Percentiles rank a stretch among this genome's conserved stretches.
Evolutionary conservation across 352 stramenopile genomes (phyloP).

Genomic region (Lagenidium giganteum): DNA sequence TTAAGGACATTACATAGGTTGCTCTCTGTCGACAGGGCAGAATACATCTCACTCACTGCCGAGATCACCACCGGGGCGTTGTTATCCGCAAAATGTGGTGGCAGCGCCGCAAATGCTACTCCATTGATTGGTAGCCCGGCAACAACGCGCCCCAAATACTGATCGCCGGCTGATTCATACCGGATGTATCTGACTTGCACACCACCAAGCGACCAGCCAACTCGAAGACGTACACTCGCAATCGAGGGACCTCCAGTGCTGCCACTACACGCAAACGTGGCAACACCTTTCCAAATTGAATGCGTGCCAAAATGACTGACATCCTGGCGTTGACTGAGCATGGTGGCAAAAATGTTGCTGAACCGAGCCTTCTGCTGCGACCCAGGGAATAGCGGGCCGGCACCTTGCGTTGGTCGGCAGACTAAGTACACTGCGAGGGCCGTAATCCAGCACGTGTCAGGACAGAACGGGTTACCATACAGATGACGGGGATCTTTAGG

Average conservation of each 20-base stretch:
- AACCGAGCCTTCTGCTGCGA: not conserved
- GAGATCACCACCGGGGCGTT: too few relatives aligned
- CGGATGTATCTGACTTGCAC: not conserved
- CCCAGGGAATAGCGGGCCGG: constrained; percentile 1
- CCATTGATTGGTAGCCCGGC: constrained; percentile 6
- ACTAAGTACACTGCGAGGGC: constrained; percentile 7
- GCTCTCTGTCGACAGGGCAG: too few relatives aligned
- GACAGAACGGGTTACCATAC: constrained; percentile 7
- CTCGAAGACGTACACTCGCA: constrained; percentile 7
- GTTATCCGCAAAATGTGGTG: constrained; percentile 10
- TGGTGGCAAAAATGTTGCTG: not conserved
- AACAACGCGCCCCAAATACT: constrained; percentile 7
- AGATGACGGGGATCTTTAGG: constrained; percentile 12
- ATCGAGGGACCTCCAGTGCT: constrained; percentile 10
- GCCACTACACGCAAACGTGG: constrained; percentile 11
- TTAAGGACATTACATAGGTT: too few relatives aligned
- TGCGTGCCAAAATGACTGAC: constrained; percentile 4
- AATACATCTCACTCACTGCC: too few relatives aligned
- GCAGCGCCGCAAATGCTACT: constrained; percentile 1
- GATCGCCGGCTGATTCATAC: constrained; percentile 2
- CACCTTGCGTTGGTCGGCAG: not conserved
- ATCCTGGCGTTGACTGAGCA: not conserved
- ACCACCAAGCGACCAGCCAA: constrained; percentile 4
- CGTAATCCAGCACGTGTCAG: constrained; percentile 1
- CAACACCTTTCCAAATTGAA: constrained; percentile 11